Percentiles rank a stretch among this genome's conserved stretches.
Conservation (phyloP, 352 stramenopile genomes). For the Phytopythium mirpurense region DNA sequence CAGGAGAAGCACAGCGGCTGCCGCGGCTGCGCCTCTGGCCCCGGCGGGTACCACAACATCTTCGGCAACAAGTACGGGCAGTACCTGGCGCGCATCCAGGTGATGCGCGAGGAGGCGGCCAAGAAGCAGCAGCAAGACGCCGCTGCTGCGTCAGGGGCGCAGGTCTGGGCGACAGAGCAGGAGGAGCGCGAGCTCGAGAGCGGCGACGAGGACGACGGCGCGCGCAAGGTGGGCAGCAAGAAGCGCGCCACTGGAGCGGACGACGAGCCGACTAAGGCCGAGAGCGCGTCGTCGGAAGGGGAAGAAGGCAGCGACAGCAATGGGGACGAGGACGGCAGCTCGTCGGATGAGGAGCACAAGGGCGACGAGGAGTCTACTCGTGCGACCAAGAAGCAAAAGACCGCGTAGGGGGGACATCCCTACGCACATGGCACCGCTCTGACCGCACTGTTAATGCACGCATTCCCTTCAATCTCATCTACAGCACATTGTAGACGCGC, state of each 20-base stretch:
- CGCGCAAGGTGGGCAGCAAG: slow-evolving; percentile 30
- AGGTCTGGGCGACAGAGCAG: slow-evolving; percentile 53
- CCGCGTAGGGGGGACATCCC: slow-evolving; percentile 7
- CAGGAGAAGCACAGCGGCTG: slow-evolving; percentile 96
- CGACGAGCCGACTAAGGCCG: slow-evolving; percentile 11
- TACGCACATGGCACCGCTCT: background rate
- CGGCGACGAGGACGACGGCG: slow-evolving; percentile 17
- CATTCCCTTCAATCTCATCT: background rate
- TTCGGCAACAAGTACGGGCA: slow-evolving; percentile 99
- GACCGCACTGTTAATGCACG: background rate
- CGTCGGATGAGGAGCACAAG: slow-evolving; percentile 16
- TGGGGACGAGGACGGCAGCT: slow-evolving; percentile 20
- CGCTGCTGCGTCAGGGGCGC: slow-evolving; percentile 6
- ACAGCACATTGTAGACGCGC: too few relatives aligned
- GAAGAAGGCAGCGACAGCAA: slow-evolving; percentile 15
- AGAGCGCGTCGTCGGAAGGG: background rate
- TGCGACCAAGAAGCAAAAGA: slow-evolving; percentile 19
- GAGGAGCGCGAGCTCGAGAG: slow-evolving; percentile 62
- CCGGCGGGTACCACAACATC: slow-evolving; percentile 94
- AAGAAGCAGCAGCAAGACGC: slow-evolving; percentile 22
- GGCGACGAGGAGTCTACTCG: slow-evolving; percentile 14
- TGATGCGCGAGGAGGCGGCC: slow-evolving; percentile 80
- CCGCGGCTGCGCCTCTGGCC: slow-evolving; percentile 93
- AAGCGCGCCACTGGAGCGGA: slow-evolving; percentile 14
- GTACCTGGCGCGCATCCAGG: slow-evolving; percentile 95